Evolutionary conservation across 1,139 yeast genomes (phyloP), one percentile per base, ranked within the genome.

Genomic region (Blastobotrys illinoisensis): DNA sequence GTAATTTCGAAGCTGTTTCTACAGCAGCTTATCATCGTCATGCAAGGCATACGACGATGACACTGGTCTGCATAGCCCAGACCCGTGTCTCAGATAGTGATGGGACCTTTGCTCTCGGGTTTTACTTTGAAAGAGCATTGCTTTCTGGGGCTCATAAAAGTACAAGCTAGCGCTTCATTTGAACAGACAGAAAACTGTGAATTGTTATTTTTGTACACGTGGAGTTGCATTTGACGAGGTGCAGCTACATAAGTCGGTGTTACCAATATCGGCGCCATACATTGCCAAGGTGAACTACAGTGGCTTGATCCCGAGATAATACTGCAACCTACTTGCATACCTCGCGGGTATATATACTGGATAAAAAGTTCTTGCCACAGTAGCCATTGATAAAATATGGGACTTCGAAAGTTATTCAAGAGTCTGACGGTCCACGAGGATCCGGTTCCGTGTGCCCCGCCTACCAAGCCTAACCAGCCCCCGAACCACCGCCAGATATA

Each of bases 401-500:
- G 56, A n/a, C 14, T 54, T 11, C 46, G 49, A 18, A 44, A 47
- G 46, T 13, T 47, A 28, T 44, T 54, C 14, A 50, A 54, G 49
- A 46, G 40, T 14, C 14, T 50, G 46, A 13, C 23, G 50, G 50
- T 9, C 16, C 46, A 24, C 47, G 49, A 13, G 44, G 32, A 7
- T 47, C 50, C 24, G 3, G 54, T 51, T 7, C 62, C 72, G 1
- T 67, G 71, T 5, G 60, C 61, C 16, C 71, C 73, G 5, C 67
- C 70, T 1, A 66, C 70, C 4, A 64, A 66, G 3, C 62, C 61
- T 5, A 67, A 68, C 16, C 54, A 57, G n/a, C 60, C 68, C 13
- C 84, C 87, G 0, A 65, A 77, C 19, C 69, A 70, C 55, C 74
- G 74, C 49, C 81, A 84, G 53, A 80, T 89, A 28, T 83, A 78